These are phyloP conservation scores for Diaporthe humulicola DNA, from an alignment of 2,329 filamentous ascomycete genomes.

Conservation along the genomic window DNA sequence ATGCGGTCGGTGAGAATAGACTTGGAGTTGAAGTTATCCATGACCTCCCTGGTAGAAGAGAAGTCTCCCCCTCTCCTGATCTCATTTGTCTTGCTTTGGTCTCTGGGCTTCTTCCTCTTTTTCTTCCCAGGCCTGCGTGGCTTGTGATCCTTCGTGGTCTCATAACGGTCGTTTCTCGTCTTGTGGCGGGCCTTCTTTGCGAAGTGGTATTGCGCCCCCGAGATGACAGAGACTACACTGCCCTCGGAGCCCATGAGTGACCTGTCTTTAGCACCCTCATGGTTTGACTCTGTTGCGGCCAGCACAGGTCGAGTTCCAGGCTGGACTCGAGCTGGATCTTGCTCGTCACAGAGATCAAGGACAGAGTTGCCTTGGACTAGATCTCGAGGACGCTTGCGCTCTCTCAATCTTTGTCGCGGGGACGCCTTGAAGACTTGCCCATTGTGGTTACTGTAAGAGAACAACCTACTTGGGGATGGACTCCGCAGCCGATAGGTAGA, in stretches of 20 bases:
- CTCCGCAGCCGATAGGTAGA: not conserved
- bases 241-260: not conserved
- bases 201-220: constrained; percentile 1
- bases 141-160: constrained; percentile 51
- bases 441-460: not conserved
- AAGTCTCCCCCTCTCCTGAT: constrained; percentile 48
- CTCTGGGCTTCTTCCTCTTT: constrained; percentile 43
- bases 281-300: constrained; percentile 3
- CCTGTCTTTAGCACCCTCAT: constrained; percentile 19
- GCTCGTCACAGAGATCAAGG: not conserved
- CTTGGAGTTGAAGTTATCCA: constrained; percentile 68
- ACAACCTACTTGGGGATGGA: not conserved
- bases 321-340: not conserved
- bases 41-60: constrained; percentile 60
- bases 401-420: not conserved
- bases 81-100: constrained; percentile 33
- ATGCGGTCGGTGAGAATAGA: constrained; percentile 65
- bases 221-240: not conserved
- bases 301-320: not conserved
- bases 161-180: constrained; percentile 69
- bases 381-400: not conserved
- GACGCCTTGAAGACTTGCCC: not conserved
- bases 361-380: not conserved
- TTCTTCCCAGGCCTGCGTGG: constrained; percentile 31
- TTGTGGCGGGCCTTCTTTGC: constrained; percentile 62